Percentiles rank a stretch among this genome's conserved stretches.
These are phyloP conservation scores for Pythium periplocum DNA, from an alignment of 352 stramenopile species.

Conservation along the genomic window DNA sequence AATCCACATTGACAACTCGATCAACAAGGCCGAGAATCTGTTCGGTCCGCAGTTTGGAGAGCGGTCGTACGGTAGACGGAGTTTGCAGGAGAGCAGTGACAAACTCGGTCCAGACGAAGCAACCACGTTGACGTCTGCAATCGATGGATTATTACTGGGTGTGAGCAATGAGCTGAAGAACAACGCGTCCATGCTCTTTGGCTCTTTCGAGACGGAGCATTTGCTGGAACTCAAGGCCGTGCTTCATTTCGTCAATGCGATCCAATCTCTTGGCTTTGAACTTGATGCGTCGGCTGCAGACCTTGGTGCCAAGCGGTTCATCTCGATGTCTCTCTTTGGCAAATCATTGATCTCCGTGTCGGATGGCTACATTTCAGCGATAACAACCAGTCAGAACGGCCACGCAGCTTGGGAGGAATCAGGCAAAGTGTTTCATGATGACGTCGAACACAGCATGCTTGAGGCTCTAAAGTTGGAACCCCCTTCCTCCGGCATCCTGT, in stretches of 20 bases:
- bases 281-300: conserved; percentile 72
- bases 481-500: conserved; percentile 68
- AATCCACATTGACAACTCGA: conserved; percentile 46
- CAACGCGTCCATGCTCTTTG: conserved; percentile 58
- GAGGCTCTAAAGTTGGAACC: conserved; percentile 32
- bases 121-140: conserved; percentile 13
- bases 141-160: conserved; percentile 16
- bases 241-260: conserved; percentile 52
- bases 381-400: conserved; percentile 13
- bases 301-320: conserved; percentile 69
- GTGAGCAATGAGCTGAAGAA: conserved; percentile 5
- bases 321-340: conserved; percentile 62
- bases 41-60: conserved; percentile 21
- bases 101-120: conserved; percentile 15
- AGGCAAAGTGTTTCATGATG: background rate
- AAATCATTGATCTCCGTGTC: conserved; percentile 50
- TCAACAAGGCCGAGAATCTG: conserved; percentile 72
- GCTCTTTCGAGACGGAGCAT: conserved; percentile 58
- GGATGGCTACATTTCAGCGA: conserved; percentile 3
- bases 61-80: background rate
- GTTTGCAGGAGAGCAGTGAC: background rate
- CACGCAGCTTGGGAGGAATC: background rate
- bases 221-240: conserved; percentile 70
- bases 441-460: conserved; percentile 9
- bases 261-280: conserved; percentile 76